These are phyloP conservation scores for Suillus subalutaceus DNA, from an alignment of 768 basidiomycete species.

Conservation along the genomic window DNA sequence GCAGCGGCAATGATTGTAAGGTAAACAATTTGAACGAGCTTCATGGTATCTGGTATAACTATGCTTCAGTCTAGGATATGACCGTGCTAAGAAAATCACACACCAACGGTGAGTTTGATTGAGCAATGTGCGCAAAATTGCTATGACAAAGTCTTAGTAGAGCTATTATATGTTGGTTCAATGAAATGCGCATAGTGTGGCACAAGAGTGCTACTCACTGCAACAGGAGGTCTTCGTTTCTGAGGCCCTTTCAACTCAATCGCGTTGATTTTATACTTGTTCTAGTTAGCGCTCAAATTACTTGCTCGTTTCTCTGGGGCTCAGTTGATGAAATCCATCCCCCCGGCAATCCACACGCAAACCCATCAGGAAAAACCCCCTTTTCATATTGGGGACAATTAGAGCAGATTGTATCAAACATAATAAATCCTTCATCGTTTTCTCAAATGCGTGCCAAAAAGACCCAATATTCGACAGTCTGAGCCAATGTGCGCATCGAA, in stretches of 20 bases:
- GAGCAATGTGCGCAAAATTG: neutral
- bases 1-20: conserved; percentile 32
- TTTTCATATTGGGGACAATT: no score
- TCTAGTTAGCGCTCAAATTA: neutral
- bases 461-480: no score
- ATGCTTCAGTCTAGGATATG: neutral
- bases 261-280: neutral
- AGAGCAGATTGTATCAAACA: no score
- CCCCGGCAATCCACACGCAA: neutral
- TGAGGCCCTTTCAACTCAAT: neutral
- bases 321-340: neutral
- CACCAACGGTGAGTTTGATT: neutral
- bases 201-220: neutral
- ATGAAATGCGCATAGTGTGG: neutral
- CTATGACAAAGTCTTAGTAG: neutral
- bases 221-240: neutral
- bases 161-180: neutral
- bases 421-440: no score
- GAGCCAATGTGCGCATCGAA: no score
- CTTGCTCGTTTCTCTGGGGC: no score
- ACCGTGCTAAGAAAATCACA: neutral
- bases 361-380: no score
- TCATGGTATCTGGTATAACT: neutral
- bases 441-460: no score
- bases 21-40: neutral